phyloP scores from a whole-genome alignment of 768 basidiomycete species.

The Favolaschia claudopus region DNA sequence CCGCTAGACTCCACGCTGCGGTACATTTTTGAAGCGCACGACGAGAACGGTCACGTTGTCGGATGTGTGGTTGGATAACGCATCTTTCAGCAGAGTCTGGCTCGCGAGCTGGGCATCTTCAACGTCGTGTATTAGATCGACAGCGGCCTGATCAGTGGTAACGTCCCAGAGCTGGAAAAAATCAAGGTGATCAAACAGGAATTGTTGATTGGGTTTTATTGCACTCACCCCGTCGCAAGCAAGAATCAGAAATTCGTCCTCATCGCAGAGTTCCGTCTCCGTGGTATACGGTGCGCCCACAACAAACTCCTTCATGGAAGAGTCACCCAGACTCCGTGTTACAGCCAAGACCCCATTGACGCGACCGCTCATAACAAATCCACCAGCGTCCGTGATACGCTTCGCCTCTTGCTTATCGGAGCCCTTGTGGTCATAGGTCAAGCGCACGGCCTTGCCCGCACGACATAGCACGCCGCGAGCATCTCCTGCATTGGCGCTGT shows the following conservation, averaged over 20 bases:
- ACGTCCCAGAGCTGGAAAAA: slow-evolving; percentile 91
- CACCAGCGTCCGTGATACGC: slow-evolving; percentile 96
- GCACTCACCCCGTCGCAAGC: slow-evolving; percentile 95
- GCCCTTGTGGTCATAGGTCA: slow-evolving; percentile 99
- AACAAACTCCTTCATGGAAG: slow-evolving; percentile 99
- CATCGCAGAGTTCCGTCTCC: slow-evolving; percentile 89
- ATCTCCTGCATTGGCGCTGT: slow-evolving; percentile 97
- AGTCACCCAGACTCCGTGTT: slow-evolving; percentile 94
- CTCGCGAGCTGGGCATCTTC: slow-evolving; percentile 86
- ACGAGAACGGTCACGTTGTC: slow-evolving; percentile 96
- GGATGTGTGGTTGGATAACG: slow-evolving; percentile 86
- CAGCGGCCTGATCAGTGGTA: slow-evolving; percentile 86
- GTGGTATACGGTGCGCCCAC: slow-evolving; percentile 98
- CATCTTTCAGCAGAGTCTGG: slow-evolving; percentile 77
- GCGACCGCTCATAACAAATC: slow-evolving; percentile 98
- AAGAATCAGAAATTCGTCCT: slow-evolving; percentile 94
- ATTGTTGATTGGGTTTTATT: slow-evolving; percentile 5
- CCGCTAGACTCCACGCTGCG: too few species aligned
- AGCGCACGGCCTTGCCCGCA: slow-evolving; percentile 85
- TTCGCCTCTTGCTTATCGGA: slow-evolving; percentile 97
- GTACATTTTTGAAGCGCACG: slow-evolving; percentile 80
- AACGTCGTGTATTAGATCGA: slow-evolving; percentile 79
- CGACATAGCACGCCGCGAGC: slow-evolving; percentile 94
- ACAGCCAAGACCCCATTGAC: slow-evolving; percentile 98
- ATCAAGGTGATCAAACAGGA: slow-evolving; percentile 11